phyloP scores from a whole-genome alignment of 1,284 basidiomycete species.

The Cronartium quercuum region DNA sequence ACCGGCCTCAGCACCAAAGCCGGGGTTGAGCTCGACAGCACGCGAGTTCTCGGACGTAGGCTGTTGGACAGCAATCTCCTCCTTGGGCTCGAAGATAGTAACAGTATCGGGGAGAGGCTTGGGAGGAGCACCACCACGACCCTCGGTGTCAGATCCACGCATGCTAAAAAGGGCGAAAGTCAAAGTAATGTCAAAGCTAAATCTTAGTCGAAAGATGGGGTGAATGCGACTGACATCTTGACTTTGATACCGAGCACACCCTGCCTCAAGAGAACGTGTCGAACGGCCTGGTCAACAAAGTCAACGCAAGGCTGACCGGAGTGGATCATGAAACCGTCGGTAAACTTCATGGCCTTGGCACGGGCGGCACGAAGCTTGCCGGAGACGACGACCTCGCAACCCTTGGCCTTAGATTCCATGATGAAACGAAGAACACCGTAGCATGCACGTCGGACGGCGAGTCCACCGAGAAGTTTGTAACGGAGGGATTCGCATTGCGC shows the following conservation, averaged over 20 bases:
- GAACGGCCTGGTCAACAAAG: conserved; percentile 95
- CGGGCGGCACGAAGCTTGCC: conserved; percentile 99
- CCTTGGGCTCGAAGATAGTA: conserved; percentile 69
- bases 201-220: not conserved
- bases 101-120: conserved; percentile 96
- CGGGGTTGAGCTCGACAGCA: conserved; percentile 27
- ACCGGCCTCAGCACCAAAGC: conserved; percentile 10
- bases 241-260: conserved; percentile 99
- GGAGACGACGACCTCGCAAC: conserved; percentile 98
- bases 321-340: conserved; percentile 99
- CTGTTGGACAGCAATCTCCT: conserved; percentile 39
- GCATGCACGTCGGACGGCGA: conserved; percentile 98
- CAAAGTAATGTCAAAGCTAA: not conserved
- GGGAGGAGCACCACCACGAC: conserved; percentile 69
- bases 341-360: conserved; percentile 99
- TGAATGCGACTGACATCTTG: conserved; percentile 70
- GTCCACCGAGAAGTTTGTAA: conserved; percentile 99
- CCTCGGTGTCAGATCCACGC: conserved; percentile 92
- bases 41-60: conserved; percentile 42
- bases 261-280: conserved; percentile 96
- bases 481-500: conserved; percentile 98
- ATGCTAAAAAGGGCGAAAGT: conserved; percentile 59
- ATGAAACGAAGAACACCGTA: conserved; percentile 99
- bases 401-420: conserved; percentile 99
- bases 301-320: conserved; percentile 96